These are phyloP conservation scores for Acer campestre DNA, from an alignment of 345 rosid species.

Conservation along the genomic window DNA sequence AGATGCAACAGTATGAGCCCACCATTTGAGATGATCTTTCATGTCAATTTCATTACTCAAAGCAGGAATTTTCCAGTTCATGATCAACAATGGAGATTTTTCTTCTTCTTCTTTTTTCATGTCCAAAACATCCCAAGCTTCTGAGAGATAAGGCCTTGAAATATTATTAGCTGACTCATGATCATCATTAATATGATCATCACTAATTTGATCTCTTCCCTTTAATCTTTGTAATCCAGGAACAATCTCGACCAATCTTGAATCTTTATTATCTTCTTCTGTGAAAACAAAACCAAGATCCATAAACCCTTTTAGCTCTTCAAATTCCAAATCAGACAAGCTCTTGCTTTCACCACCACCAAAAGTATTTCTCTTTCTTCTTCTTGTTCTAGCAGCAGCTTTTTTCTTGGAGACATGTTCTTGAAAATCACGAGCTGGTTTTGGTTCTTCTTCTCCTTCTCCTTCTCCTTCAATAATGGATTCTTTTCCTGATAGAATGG, in stretches of 20 bases:
- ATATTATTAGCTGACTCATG: conserved; percentile 24
- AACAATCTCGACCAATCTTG: conserved; percentile 68
- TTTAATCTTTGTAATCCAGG: conserved; percentile 66
- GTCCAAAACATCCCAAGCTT: conserved; percentile 72
- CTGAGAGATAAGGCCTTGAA: conserved; percentile 78
- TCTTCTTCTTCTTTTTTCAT: conserved; percentile 33
- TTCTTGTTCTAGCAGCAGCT: conserved; percentile 6
- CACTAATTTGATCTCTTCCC: conserved; percentile 22
- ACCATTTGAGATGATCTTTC: conserved; percentile 61
- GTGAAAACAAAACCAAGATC: conserved; percentile 92
- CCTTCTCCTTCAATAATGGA: conserved; percentile 26
- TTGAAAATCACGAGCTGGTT: conserved; percentile 1
- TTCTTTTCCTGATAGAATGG: conserved; percentile 44
- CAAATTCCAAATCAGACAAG: conserved; percentile 68
- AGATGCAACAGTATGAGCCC: conserved; percentile 87
- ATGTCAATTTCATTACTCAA: conserved; percentile 52
- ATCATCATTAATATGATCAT: neutral
- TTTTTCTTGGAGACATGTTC: conserved; percentile 1
- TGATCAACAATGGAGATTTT: conserved; percentile 36
- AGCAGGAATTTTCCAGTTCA: conserved; percentile 63
- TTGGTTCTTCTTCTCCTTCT: conserved; percentile 9
- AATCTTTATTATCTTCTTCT: conserved; percentile 64
- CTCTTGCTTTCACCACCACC: conserved; percentile 43
- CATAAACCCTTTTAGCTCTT: conserved; percentile 83
- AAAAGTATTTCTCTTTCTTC: conserved; percentile 28